Evolutionary conservation across 306 rosid species (phyloP), one percentile per base, ranked within the genome.

Genomic region (Dryas alaskensis): DNA sequence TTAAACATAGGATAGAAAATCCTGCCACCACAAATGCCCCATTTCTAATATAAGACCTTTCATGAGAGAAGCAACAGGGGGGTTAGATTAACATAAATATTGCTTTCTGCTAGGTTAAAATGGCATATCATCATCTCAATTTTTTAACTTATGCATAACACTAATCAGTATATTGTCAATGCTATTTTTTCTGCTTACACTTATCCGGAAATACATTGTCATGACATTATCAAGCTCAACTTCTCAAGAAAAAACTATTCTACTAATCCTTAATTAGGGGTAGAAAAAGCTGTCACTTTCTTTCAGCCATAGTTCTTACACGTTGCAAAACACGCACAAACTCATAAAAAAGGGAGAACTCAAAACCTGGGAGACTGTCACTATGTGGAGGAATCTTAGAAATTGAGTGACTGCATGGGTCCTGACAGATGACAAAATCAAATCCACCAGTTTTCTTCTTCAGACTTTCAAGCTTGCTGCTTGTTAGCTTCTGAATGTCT

Each of bases 391-490:
- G 60, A 62, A 65, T 65, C 75, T 75, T 78, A 31, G 86, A 71
- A 69, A 77, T 61, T 19, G 84, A 60, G 10, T 72, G 57, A 78
- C 83, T 60, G 73, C 81, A 80, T 8, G 96, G 92, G 67, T 84
- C 85, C 84, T 94, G 98, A 75, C 89, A 89, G 45, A 91, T 73
- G 39, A 94, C 79, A 1, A 94, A 78, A 77, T 94, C 97, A 81
- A 91, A 86, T 61, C 79, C 80, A 53, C 97, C 89, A 47, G 76
- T 83, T 62, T 71, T 91, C 76, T 68, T 74, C 37, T 84, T 78
- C 76, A 88, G 47, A 80, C 66, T 79, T 47, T 81, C 83, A 75
- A 89, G 81, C 75, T 61, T 94, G 82, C 16, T 89, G 65, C 88
- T 84, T 12, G 87, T 83, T 70, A 94, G 81, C 74, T 70, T 91